A percentile compares a stretch with the other conserved stretches of the same genome.
phyloP scores from a whole-genome alignment of 805 yeast genomes.

The Monosporozyma yasuniensis region DNA sequence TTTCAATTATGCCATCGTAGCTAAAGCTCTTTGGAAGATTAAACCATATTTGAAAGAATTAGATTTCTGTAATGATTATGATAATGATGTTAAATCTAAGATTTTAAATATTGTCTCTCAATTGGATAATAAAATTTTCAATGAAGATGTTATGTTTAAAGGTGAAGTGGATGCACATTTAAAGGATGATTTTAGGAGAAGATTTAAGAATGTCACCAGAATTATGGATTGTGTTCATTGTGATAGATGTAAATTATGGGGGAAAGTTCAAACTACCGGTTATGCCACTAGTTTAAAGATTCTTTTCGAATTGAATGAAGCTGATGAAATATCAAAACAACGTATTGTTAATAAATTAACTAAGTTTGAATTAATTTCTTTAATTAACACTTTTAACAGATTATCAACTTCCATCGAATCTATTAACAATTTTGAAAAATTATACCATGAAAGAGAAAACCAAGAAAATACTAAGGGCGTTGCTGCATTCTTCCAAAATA shows the following conservation, averaged over 20 bases:
- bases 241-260: slow-evolving; percentile 97
- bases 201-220: slow-evolving; percentile 82
- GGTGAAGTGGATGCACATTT: slow-evolving; percentile 39
- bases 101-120: slow-evolving; percentile 34
- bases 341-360: slow-evolving; percentile 51
- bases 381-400: slow-evolving; percentile 87
- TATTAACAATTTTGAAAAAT: slow-evolving; percentile 56
- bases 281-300: slow-evolving; percentile 94
- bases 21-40: slow-evolving; percentile 70
- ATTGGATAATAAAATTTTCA: slow-evolving; percentile 34
- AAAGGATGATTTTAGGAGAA: slow-evolving; percentile 76
- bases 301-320: slow-evolving; percentile 61
- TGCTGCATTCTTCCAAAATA: slow-evolving; percentile 23
- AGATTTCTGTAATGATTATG: slow-evolving; percentile 39
- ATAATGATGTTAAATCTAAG: slow-evolving; percentile 37
- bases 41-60: slow-evolving; percentile 43
- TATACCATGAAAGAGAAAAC: slow-evolving; percentile 36
- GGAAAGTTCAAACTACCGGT: slow-evolving; percentile 93
- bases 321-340: slow-evolving; percentile 35
- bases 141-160: slow-evolving; percentile 43
- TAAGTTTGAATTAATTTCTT: slow-evolving; percentile 79
- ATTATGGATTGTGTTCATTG: slow-evolving; percentile 99
- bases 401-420: slow-evolving; percentile 76
- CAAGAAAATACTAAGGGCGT: slow-evolving; percentile 11
- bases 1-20: slow-evolving; percentile 82